Conservation (phyloP, 78 protist species). For the Dictyostelium firmibasis region DNA sequence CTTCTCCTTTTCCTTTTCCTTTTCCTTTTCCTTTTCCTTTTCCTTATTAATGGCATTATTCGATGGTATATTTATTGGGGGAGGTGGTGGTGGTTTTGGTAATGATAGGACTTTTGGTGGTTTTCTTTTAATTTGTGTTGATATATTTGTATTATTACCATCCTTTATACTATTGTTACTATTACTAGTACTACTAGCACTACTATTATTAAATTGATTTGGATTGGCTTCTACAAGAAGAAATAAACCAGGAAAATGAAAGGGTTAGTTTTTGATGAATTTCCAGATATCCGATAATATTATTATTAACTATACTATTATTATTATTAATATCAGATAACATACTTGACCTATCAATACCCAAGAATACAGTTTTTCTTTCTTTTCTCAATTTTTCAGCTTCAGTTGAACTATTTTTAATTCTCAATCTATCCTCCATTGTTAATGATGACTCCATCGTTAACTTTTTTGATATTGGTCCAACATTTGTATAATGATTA, state of each 20-base stretch:
- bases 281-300: too few species aligned
- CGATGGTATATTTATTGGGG: not conserved
- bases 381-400: conserved; percentile 26
- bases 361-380: conserved; percentile 11
- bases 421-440: conserved; percentile 13
- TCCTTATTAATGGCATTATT: not conserved
- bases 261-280: not conserved
- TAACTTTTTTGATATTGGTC: not conserved
- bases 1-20: not conserved
- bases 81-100: not conserved
- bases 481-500: conserved; percentile 15
- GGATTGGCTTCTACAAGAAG: not conserved
- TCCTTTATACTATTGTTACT: not conserved
- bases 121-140: not conserved
- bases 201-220: not conserved
- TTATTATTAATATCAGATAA: too few species aligned
- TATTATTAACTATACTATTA: too few species aligned
- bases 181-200: not conserved
- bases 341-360: not conserved
- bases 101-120: not conserved
- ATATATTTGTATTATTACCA: not conserved
- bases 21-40: not conserved
- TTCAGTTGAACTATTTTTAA: not conserved
- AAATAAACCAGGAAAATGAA: not conserved
- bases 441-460: conserved; percentile 25